These are phyloP conservation scores for Erythrophleum ivorense DNA, from an alignment of 331 rosid species.

Conservation along the genomic window DNA sequence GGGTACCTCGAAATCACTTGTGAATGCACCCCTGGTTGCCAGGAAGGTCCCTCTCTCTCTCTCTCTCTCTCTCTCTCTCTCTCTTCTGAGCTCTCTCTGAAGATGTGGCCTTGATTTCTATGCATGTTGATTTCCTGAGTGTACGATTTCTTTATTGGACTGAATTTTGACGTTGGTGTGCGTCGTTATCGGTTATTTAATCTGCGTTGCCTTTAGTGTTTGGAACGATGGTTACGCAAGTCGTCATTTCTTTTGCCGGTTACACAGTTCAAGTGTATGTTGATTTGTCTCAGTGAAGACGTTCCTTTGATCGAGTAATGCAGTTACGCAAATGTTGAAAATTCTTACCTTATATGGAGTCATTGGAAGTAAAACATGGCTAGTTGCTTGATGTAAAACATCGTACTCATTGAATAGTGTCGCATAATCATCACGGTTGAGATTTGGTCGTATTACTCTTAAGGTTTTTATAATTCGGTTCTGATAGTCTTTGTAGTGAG, in stretches of 20 bases:
- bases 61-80: conserved; percentile 16
- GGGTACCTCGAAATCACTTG: conserved; percentile 89
- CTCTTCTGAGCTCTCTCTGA: background rate
- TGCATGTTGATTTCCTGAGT: conserved; percentile 59
- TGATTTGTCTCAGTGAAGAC: conserved; percentile 70
- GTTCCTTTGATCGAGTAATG: conserved; percentile 30
- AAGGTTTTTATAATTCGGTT: conserved; percentile 39
- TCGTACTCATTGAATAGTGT: conserved; percentile 33
- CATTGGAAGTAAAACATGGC: conserved; percentile 29
- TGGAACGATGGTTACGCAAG: conserved; percentile 33
- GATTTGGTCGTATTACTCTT: conserved; percentile 24
- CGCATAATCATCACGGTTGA: conserved; percentile 35
- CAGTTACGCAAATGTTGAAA: conserved; percentile 31
- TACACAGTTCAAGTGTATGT: conserved; percentile 67
- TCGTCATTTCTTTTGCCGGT: conserved; percentile 32
- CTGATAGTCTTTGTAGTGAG: conserved; percentile 30
- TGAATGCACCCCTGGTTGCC: conserved; percentile 99
- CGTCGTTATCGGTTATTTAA: conserved; percentile 44
- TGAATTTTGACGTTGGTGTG: conserved; percentile 61
- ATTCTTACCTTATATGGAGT: conserved; percentile 30
- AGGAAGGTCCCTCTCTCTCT: conserved; percentile 93
- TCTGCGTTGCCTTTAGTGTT: conserved; percentile 47
- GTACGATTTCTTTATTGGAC: background rate
- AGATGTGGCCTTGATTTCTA: conserved; percentile 9
- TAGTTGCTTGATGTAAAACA: conserved; percentile 25